A percentile compares a stretch with the other conserved stretches of the same genome.
Evolutionary conservation across 495 filamentous ascomycete species (phyloP).

Genomic region (Xylaria venustula): DNA sequence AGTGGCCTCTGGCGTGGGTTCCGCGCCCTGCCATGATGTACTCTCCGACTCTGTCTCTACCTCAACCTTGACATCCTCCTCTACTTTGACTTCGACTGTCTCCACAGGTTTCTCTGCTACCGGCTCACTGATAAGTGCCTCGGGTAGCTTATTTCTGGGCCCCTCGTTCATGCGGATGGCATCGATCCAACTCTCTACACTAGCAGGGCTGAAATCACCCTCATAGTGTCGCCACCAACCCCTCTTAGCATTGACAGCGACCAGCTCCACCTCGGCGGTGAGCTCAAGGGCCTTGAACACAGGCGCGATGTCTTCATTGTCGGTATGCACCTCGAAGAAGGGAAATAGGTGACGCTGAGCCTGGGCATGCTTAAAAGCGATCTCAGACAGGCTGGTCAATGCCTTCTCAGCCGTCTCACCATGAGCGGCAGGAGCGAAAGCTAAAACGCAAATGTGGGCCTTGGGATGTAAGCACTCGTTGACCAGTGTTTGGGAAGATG

Average conservation of each 20-base stretch:
- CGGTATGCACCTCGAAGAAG: constrained; percentile 69
- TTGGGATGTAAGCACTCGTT: constrained; percentile 72
- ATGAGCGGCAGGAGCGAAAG: constrained; percentile 60
- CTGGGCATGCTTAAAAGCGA: constrained; percentile 69
- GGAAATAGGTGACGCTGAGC: constrained; percentile 72
- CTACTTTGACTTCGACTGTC: constrained; percentile 29
- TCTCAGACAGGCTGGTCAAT: constrained; percentile 65
- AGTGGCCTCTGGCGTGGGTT: constrained; percentile 40
- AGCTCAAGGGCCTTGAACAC: constrained; percentile 65
- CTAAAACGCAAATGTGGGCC: constrained; percentile 82
- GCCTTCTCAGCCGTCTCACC: constrained; percentile 57
- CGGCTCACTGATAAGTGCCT: constrained; percentile 59
- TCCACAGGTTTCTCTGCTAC: constrained; percentile 37
- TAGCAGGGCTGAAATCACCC: constrained; percentile 55
- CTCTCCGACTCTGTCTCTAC: constrained; percentile 17
- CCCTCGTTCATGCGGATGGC: constrained; percentile 82
- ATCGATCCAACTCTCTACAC: constrained; percentile 84
- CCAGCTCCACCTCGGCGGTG: constrained; percentile 57
- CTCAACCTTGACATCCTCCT: constrained; percentile 27
- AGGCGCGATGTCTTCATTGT: constrained; percentile 54
- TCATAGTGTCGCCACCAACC: constrained; percentile 80
- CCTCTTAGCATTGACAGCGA: constrained; percentile 80
- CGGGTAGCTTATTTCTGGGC: constrained; percentile 76
- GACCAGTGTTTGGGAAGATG: constrained; percentile 57
- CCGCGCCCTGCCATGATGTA: constrained; percentile 22